A percentile compares a stretch with the other conserved stretches of the same genome.
These are phyloP conservation scores for Pseudonectria buxi DNA, from an alignment of 2,329 filamentous ascomycete species.

Conservation along the genomic window DNA sequence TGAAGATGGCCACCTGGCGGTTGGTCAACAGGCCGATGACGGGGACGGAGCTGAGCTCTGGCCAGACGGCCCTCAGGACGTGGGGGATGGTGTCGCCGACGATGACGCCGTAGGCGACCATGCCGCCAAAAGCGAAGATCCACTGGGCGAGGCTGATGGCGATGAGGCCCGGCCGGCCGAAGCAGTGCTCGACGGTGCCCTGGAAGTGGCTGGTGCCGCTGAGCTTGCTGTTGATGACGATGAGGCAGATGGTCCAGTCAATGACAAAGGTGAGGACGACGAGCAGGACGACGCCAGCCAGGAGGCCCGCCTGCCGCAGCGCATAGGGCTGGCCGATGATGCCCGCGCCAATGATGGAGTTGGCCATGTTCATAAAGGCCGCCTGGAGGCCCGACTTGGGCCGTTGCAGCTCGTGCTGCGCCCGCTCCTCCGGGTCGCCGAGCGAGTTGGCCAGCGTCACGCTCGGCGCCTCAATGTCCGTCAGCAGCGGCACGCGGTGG, in stretches of 20 bases:
- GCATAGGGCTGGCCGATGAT: constrained; percentile 89
- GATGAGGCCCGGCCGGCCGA: constrained; percentile 78
- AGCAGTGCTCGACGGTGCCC: constrained; percentile 92
- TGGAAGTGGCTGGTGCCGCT: constrained; percentile 93
- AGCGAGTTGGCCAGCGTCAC: constrained; percentile 56
- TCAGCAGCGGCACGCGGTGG: constrained; percentile 64
- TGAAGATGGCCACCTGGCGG: constrained; percentile 74
- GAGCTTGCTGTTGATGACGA: constrained; percentile 95
- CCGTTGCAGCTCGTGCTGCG: constrained; percentile 50
- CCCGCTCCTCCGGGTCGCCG: constrained; percentile 35
- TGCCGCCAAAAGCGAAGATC: constrained; percentile 97
- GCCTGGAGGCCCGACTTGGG: constrained; percentile 80
- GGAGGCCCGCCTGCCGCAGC: constrained; percentile 83
- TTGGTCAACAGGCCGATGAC: constrained; percentile 79
- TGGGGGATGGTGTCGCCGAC: constrained; percentile 94
- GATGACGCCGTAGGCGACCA: constrained; percentile 97
- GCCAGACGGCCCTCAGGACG: constrained; percentile 77
- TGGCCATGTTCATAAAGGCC: constrained; percentile 99
- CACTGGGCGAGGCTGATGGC: constrained; percentile 89
- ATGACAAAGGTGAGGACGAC: constrained; percentile 73
- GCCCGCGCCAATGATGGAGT: constrained; percentile 82
- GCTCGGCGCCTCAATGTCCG: constrained; percentile 75
- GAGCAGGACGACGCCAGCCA: constrained; percentile 72
- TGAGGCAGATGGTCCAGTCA: constrained; percentile 96
- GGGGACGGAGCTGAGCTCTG: constrained; percentile 61